phyloP scores from a whole-genome alignment of 148 eudicot species.

The Diospyros kaki region DNA sequence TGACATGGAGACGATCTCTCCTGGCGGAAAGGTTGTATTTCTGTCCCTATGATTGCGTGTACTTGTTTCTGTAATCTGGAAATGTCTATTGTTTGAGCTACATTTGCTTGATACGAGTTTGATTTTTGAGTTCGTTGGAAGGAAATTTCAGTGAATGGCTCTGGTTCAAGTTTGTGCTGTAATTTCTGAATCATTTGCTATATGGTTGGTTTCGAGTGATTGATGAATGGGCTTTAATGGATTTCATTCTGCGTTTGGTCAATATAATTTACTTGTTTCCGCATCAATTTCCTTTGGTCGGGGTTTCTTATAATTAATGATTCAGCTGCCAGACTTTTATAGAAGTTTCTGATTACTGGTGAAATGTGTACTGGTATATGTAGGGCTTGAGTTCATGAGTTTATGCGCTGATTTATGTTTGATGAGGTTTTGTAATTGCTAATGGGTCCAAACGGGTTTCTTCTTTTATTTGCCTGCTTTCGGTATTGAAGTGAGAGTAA shows the following conservation, averaged over 20 bases:
- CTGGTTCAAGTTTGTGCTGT: neutral
- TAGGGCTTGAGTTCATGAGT: neutral
- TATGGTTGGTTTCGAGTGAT: neutral
- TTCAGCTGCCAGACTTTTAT: neutral
- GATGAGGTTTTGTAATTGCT: neutral
- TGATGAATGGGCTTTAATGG: neutral
- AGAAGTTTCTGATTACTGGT: neutral
- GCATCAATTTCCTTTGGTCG: neutral
- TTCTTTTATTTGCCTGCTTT: neutral
- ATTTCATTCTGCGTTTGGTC: neutral
- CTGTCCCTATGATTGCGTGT: neutral
- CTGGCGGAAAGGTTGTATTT: conserved; percentile 48
- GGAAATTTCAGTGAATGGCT: no score
- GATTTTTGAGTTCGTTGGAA: neutral
- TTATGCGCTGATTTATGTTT: neutral
- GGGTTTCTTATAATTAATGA: neutral
- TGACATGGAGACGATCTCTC: conserved; percentile 51
- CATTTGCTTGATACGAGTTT: conserved; percentile 7
- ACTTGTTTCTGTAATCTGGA: neutral
- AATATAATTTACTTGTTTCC: neutral
- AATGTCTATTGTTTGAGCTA: conserved; percentile 3
- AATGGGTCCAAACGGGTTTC: no score
- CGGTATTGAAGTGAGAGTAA: neutral
- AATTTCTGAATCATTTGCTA: neutral
- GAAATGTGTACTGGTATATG: no score